phyloP scores from a whole-genome alignment of 2,329 filamentous ascomycete genomes.

The Periconia digitata region DNA sequence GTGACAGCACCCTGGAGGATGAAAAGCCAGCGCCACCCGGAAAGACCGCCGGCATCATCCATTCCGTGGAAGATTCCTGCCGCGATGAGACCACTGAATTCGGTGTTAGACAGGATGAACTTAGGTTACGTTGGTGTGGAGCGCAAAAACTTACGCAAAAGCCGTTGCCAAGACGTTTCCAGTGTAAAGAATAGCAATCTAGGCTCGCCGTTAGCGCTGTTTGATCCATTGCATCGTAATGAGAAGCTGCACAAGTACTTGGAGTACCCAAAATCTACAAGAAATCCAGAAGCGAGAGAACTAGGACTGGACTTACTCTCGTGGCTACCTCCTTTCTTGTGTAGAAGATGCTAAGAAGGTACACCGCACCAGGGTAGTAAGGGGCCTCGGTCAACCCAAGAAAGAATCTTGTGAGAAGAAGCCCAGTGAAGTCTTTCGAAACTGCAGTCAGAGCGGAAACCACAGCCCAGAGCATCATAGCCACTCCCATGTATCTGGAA shows the following conservation, averaged over 20 bases:
- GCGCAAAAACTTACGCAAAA: too few species aligned
- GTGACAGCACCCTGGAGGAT: constrained; percentile 35
- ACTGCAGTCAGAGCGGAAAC: constrained; percentile 48
- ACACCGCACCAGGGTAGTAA: constrained; percentile 40
- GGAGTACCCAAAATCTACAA: too few species aligned
- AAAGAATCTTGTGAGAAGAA: constrained; percentile 49
- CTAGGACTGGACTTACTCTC: too few species aligned
- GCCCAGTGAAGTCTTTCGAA: constrained; percentile 45
- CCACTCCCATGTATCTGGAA: constrained; percentile 25
- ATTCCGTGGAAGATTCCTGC: constrained; percentile 37
- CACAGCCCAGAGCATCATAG: constrained; percentile 47
- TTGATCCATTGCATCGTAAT: too few species aligned
- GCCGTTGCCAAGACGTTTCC: constrained; percentile 46
- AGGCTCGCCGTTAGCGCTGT: too few species aligned
- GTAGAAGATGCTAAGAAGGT: constrained; percentile 41
- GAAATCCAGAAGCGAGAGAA: too few species aligned
- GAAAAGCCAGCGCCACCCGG: constrained; percentile 33
- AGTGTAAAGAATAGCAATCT: constrained; percentile 52
- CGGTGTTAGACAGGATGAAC: too few species aligned
- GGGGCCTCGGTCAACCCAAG: constrained; percentile 48
- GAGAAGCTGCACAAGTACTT: too few species aligned
- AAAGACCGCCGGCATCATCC: constrained; percentile 22
- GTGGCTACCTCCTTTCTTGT: constrained; percentile 41
- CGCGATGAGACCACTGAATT: constrained; percentile 49
- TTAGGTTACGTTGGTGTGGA: too few species aligned